These are phyloP conservation scores for Xylaria grammica DNA, from an alignment of 495 filamentous ascomycete species.

Conservation along the genomic window DNA sequence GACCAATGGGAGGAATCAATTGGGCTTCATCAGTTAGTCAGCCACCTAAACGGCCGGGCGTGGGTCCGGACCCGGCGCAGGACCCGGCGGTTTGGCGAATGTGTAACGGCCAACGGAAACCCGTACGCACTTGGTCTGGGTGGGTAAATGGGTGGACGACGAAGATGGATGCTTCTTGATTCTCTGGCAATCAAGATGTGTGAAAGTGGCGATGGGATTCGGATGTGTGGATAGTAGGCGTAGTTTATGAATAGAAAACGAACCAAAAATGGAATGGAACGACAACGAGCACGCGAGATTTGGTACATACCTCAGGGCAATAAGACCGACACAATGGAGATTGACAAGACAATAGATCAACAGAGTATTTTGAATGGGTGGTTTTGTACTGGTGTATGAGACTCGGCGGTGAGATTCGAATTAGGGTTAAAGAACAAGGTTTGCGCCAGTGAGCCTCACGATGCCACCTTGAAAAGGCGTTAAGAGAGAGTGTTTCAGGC, in stretches of 20 bases:
- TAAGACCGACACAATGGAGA: background rate
- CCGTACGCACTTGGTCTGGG: background rate
- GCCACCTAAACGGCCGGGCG: background rate
- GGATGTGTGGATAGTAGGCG: background rate
- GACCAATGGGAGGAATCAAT: constrained; percentile 8
- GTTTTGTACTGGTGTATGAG: too few relatives aligned
- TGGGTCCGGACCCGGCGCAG: constrained; percentile 22
- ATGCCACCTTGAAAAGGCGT: constrained; percentile 14
- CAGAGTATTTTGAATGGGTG: too few relatives aligned
- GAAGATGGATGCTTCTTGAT: background rate
- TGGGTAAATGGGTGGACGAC: too few relatives aligned
- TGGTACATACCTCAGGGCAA: constrained; percentile 11
- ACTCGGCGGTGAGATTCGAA: background rate
- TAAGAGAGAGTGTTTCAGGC: background rate
- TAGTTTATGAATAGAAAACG: background rate
- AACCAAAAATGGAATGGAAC: background rate
- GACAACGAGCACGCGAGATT: background rate
- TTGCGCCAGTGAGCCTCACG: constrained; percentile 24
- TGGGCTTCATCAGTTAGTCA: constrained; percentile 2
- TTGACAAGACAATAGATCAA: too few relatives aligned
- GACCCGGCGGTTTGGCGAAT: background rate
- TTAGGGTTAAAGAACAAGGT: background rate
- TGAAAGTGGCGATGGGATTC: background rate
- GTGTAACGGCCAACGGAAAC: background rate
- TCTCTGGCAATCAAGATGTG: background rate